Conservation (phyloP, 2,329 filamentous ascomycete genomes). For the Ilyonectria mors-panacis region DNA sequence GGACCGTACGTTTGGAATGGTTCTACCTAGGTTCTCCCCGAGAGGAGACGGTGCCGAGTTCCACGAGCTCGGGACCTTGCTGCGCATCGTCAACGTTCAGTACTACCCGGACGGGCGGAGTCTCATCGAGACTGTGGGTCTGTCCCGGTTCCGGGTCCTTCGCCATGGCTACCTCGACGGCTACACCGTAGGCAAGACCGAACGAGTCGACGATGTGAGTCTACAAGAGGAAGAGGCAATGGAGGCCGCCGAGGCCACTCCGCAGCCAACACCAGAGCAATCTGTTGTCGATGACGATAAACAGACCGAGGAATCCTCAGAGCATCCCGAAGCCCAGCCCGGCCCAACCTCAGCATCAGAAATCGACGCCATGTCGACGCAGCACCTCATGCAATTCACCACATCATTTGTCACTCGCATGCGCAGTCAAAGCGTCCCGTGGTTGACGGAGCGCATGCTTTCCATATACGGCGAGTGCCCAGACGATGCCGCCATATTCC, state of each 20-base stretch:
- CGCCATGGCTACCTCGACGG: conserved; percentile 78
- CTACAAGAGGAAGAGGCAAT: conserved; percentile 83
- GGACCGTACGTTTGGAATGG: conserved; percentile 86
- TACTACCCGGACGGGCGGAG: conserved; percentile 85
- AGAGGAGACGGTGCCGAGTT: conserved; percentile 62
- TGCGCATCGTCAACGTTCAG: conserved; percentile 82
- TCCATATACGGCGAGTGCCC: conserved; percentile 84
- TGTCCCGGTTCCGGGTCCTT: conserved; percentile 82
- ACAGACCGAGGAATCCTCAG: conserved; percentile 10
- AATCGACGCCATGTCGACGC: conserved; percentile 72
- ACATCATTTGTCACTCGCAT: conserved; percentile 79
- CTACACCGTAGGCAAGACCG: conserved; percentile 82
- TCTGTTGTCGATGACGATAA: conserved; percentile 14
- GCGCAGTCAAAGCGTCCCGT: conserved; percentile 77
- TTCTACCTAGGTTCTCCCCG: conserved; percentile 75
- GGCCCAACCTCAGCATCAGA: conserved; percentile 21
- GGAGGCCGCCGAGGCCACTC: conserved; percentile 74
- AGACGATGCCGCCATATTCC: conserved; percentile 81
- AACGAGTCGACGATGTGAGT: conserved; percentile 86
- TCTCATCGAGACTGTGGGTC: conserved; percentile 82
- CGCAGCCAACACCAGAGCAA: background rate
- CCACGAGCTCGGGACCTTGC: conserved; percentile 81
- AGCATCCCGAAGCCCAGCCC: background rate
- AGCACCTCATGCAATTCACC: conserved; percentile 76
- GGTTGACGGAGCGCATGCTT: conserved; percentile 81